Conservation (phyloP, 164 flowering plant genomes). For the Chimonanthus praecox region DNA sequence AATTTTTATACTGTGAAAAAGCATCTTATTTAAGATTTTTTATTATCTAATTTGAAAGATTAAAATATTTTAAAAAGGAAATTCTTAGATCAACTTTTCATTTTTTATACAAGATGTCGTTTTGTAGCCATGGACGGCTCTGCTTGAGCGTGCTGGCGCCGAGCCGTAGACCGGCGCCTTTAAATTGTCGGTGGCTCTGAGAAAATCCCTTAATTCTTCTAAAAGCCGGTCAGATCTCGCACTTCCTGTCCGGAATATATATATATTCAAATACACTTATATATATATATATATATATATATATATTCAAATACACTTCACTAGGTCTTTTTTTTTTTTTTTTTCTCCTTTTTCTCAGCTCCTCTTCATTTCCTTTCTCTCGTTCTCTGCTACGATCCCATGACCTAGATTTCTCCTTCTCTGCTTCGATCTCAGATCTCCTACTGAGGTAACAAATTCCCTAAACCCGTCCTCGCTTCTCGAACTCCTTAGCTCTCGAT, state of each 20-base stretch:
- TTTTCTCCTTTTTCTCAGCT: background rate
- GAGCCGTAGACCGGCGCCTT: background rate
- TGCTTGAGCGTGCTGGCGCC: background rate
- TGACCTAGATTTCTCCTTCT: background rate
- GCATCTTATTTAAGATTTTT: no score
- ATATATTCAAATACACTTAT: background rate
- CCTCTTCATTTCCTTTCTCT: background rate
- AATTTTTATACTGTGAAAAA: no score
- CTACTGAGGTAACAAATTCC: background rate
- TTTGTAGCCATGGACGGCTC: no score
- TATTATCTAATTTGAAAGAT: no score
- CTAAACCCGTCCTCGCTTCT: background rate
- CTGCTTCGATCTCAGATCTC: background rate
- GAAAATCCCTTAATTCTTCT: background rate
- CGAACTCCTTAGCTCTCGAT: background rate
- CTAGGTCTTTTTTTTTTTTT: background rate
- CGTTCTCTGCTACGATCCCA: background rate
- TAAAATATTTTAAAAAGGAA: no score
- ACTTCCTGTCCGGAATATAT: background rate
- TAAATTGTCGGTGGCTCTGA: background rate
- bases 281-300: no score
- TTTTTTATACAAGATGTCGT: no score
- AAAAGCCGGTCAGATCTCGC: background rate
- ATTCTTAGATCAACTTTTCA: no score
- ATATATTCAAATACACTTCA: background rate